These are phyloP conservation scores for Panaeolus cyanescens DNA, from an alignment of 768 basidiomycete genomes.

Conservation along the genomic window DNA sequence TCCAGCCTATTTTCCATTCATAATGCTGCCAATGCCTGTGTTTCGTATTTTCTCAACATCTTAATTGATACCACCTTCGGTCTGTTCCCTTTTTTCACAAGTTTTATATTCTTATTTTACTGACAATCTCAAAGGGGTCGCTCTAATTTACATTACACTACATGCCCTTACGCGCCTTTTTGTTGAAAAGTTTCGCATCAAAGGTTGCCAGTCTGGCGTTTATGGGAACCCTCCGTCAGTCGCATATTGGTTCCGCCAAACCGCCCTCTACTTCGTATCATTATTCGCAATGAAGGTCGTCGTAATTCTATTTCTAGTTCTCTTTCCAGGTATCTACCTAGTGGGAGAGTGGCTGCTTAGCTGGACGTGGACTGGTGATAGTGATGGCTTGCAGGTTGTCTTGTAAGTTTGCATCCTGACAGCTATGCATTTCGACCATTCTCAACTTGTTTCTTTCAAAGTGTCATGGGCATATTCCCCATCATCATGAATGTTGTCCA, in stretches of 20 bases:
- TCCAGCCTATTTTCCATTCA: constrained; percentile 75
- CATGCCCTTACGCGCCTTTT: constrained; percentile 65
- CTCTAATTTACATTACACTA: constrained; percentile 74
- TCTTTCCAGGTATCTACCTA: constrained; percentile 69
- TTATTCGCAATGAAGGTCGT: constrained; percentile 89
- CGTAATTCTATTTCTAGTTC: constrained; percentile 73
- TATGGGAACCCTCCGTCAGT: constrained; percentile 86
- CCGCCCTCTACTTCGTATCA: constrained; percentile 79
- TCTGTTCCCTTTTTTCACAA: constrained; percentile 32
- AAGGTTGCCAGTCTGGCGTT: constrained; percentile 83
- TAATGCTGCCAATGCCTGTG: constrained; percentile 82
- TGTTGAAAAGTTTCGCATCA: constrained; percentile 60
- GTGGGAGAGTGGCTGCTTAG: constrained; percentile 87
- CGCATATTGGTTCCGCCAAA: constrained; percentile 73
- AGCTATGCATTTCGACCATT: neutral
- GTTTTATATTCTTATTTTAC: neutral
- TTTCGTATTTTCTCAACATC: constrained; percentile 91
- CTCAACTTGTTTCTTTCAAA: constrained; percentile 26
- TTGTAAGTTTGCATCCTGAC: constrained; percentile 55
- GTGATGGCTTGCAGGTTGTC: constrained; percentile 72
- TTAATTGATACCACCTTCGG: constrained; percentile 91
- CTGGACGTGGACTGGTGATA: constrained; percentile 68
- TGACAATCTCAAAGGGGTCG: constrained; percentile 60
- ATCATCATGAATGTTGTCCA: constrained; percentile 88
- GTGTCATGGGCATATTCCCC: constrained; percentile 91